phyloP scores from a whole-genome alignment of 306 rosid species.

The Mucuna pruriens region DNA sequence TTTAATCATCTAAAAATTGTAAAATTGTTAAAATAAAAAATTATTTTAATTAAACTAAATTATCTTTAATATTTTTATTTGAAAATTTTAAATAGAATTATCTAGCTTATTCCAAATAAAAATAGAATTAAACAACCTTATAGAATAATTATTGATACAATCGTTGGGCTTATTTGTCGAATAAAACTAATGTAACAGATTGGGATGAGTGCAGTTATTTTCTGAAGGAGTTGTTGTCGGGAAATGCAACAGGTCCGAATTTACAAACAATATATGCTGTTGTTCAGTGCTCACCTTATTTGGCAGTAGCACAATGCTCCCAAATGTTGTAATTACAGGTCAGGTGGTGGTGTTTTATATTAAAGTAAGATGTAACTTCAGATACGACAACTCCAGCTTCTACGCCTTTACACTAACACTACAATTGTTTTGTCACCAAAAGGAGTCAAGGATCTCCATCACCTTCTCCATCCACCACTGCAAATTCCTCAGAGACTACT shows the following conservation, averaged over 20 bases:
- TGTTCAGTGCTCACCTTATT: conserved; percentile 52
- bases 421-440: not conserved
- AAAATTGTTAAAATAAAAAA: too few species aligned
- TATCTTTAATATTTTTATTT: too few species aligned
- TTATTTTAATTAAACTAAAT: too few species aligned
- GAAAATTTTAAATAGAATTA: too few species aligned
- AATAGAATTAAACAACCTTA: too few species aligned
- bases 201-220: conserved; percentile 19
- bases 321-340: not conserved
- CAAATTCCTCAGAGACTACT: not conserved
- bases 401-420: not conserved
- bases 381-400: conserved; percentile 20
- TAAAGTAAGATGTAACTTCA: conserved; percentile 38
- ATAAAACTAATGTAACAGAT: not conserved
- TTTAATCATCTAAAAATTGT: too few species aligned
- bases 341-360: conserved; percentile 18
- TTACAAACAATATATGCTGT: conserved; percentile 29
- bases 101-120: too few species aligned
- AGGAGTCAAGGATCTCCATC: conserved; percentile 6
- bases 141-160: too few species aligned
- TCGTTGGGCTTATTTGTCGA: not conserved
- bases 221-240: conserved; percentile 12
- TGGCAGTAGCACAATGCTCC: conserved; percentile 27
- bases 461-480: not conserved
- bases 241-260: not conserved